Base-by-base conservation (phyloP, 805 yeast species). In the Jamesozyma gamospora region DNA sequence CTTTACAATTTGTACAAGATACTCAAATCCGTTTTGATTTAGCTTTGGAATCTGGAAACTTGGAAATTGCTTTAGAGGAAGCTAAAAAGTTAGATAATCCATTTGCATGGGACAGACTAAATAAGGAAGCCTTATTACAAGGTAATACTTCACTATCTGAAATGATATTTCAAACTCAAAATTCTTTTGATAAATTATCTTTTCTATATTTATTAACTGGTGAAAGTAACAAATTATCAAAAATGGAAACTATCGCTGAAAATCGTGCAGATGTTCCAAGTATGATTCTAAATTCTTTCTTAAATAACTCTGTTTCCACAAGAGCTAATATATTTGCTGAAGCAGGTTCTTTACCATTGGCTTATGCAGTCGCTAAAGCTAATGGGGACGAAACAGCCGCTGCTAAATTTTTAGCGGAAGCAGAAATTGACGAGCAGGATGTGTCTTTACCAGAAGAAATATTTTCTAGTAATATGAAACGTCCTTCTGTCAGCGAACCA, bases 1-100 rank as follows among this genome's bases (percentile, higher is more conserved):
- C 99, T 2, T 71, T 92, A 46, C 96, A 90, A 63, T 94, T 92
- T 57, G 98, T 92, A 39, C 82, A 87, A 64, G 98, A 92, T 60
- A 82, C 97, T 5, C 95, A 88, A 61, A 85, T 96, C 32, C 77
- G 95, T 63, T 90, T 92, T 55, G 98, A 92, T 52, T 72, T 92
- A 52, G 96, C 98, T 18, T 70, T 92, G 46, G 96, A 92, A 66
- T 84, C 95, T 58, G 90, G 95, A 50, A 84, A 90, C 60, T 70
- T 92, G 49, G 72, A 71, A 12, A 82, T 82, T 47, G 99, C 97
- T n/a, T 67, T 83, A 35, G 79, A 72, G 40, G 95, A 90, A 68
- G 97, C 97, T 33, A 75, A 76, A 51, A 74, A 75, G 47, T 71
- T 92, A 53, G 77, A 85, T 55, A 72, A 72, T 46, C 65, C 75